phyloP scores from a whole-genome alignment of 352 stramenopile genomes.

The Phytopythium boreale region DNA sequence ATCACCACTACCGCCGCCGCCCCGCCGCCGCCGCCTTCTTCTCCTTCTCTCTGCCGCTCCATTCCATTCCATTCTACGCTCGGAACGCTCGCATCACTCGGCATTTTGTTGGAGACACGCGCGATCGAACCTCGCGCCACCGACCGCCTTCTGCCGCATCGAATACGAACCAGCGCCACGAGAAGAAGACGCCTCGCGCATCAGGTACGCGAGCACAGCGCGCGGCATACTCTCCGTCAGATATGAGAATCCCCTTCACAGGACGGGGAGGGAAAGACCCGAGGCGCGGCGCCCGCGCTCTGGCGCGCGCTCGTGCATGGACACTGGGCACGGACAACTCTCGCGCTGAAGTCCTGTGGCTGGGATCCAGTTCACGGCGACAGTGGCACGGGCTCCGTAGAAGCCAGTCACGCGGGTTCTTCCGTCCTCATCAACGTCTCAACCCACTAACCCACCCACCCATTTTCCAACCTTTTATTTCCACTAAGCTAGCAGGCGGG shows the following conservation, averaged over 20 bases:
- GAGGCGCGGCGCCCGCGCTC: neutral
- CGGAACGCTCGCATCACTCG: neutral
- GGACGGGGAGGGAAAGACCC: too few relatives aligned
- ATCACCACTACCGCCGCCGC: too few relatives aligned
- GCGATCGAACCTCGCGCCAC: neutral
- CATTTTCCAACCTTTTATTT: neutral
- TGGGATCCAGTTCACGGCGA: neutral
- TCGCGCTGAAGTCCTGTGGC: neutral
- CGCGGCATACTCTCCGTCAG: too few relatives aligned
- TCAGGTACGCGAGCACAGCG: too few relatives aligned
- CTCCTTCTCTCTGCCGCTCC: too few relatives aligned
- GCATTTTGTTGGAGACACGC: neutral
- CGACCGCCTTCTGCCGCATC: neutral
- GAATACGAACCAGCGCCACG: neutral
- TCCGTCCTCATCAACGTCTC: neutral
- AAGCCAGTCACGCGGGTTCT: neutral
- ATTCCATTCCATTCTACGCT: neutral
- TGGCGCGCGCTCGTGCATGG: neutral
- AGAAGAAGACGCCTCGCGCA: neutral
- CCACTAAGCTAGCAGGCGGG: neutral
- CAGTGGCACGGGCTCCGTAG: neutral
- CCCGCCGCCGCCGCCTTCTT: too few relatives aligned
- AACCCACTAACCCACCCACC: slow-evolving; percentile 3
- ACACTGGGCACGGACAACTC: neutral
- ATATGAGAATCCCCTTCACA: neutral